These are phyloP conservation scores for Tetraselmis chui DNA, from an alignment of 139 green algal species.

Conservation along the genomic window DNA sequence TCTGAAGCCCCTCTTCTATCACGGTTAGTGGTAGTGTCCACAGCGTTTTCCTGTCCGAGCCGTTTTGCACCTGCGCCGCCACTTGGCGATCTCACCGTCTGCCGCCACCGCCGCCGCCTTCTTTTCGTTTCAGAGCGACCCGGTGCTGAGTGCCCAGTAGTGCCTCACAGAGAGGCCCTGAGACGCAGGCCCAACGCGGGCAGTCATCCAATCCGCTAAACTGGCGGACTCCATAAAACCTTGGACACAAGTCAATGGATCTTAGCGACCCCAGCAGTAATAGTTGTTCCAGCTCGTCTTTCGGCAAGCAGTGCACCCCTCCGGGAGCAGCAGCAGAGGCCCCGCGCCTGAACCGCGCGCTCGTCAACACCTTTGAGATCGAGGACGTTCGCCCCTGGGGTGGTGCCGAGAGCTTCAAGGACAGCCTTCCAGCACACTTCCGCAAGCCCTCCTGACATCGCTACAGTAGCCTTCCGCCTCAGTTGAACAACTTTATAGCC, in stretches of 20 bases:
- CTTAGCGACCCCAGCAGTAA: background rate
- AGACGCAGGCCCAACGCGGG: too few species aligned
- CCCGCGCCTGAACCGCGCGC: background rate
- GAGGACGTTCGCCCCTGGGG: slow-evolving; percentile 30
- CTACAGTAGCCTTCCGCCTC: background rate
- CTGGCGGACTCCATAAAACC: background rate
- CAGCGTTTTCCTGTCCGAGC: too few species aligned
- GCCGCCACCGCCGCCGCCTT: too few species aligned
- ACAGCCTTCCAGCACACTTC: slow-evolving; percentile 30
- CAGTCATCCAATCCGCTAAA: background rate
- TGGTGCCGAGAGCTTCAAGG: slow-evolving; percentile 16
- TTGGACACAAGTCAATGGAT: background rate
- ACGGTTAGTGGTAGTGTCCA: too few species aligned
- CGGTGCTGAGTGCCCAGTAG: too few species aligned
- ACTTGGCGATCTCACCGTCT: too few species aligned
- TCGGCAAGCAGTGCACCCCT: background rate
- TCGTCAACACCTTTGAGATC: background rate
- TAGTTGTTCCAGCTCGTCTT: background rate
- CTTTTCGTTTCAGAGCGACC: too few species aligned
- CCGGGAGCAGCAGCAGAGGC: background rate
- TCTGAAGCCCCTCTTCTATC: too few species aligned
- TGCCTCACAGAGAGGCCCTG: too few species aligned
- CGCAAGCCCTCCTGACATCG: slow-evolving; percentile 56
- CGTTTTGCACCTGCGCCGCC: too few species aligned
- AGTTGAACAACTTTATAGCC: background rate